Conservation (phyloP, 1,284 basidiomycete genomes). For the Papiliotrema fonsecae region DNA sequence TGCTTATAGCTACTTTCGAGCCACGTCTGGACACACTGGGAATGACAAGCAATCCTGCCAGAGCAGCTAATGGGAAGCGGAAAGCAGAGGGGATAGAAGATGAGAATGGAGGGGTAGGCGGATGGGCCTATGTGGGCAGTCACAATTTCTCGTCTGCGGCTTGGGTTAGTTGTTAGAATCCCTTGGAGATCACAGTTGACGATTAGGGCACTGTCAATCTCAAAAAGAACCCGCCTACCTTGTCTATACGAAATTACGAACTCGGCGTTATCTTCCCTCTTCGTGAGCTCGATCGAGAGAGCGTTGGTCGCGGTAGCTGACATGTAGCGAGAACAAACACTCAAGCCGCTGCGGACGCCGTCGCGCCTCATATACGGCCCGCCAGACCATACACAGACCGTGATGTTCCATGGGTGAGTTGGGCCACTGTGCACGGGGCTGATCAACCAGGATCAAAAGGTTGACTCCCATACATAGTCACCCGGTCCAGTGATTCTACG, state of each 20-base stretch:
- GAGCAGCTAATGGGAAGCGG: conserved; percentile 18
- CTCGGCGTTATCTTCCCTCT: conserved; percentile 46
- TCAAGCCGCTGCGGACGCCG: conserved; percentile 20
- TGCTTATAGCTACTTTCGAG: conserved; percentile 41
- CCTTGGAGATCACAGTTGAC: neutral
- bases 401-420: conserved; percentile 43
- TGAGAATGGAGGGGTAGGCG: conserved; percentile 23
- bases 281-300: conserved; percentile 21
- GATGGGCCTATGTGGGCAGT: conserved; percentile 45
- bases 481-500: neutral
- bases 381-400: conserved; percentile 27
- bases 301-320: too few species aligned
- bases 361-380: conserved; percentile 43
- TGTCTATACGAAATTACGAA: conserved; percentile 43
- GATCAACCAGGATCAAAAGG: conserved; percentile 1
- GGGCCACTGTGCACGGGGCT: neutral
- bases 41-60: conserved; percentile 4
- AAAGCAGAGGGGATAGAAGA: conserved; percentile 26
- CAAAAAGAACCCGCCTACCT: conserved; percentile 28
- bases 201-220: conserved; percentile 36
- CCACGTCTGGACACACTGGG: conserved; percentile 19
- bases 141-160: conserved; percentile 44
- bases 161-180: conserved; percentile 31
- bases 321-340: conserved; percentile 25
- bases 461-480: neutral